Conservation (phyloP, 257 asterid species). For the Jasminum sambac region DNA sequence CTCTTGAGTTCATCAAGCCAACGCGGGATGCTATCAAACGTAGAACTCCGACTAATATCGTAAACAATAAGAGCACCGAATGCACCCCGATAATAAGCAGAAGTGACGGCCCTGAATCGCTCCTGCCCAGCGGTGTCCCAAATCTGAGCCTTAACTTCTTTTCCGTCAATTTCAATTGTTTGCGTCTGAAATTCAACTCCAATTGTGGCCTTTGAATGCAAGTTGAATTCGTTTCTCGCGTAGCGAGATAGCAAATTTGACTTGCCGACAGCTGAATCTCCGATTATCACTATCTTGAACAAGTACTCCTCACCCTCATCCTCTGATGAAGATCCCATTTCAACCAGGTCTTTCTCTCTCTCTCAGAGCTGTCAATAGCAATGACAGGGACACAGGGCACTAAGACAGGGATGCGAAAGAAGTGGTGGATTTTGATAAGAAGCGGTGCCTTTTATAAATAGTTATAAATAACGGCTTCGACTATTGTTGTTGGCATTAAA, state of each 20-base stretch:
- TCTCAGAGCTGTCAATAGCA: not conserved
- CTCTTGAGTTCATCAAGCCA: slow-evolving; percentile 77
- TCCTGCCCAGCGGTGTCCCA: slow-evolving; percentile 87
- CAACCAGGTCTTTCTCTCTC: not conserved
- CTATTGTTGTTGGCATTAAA: not conserved
- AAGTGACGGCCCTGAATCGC: slow-evolving; percentile 76
- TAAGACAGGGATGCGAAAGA: not conserved
- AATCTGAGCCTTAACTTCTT: slow-evolving; percentile 81
- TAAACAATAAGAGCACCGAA: slow-evolving; percentile 72
- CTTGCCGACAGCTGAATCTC: slow-evolving; percentile 74
- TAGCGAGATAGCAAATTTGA: slow-evolving; percentile 66
- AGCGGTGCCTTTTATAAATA: not conserved
- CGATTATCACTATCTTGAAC: slow-evolving; percentile 69
- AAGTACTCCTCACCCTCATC: slow-evolving; percentile 74
- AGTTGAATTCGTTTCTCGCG: slow-evolving; percentile 68
- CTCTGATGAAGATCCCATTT: slow-evolving; percentile 57
- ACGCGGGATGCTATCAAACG: slow-evolving; percentile 71
- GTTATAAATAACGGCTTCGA: not conserved
- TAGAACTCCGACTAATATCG: slow-evolving; percentile 54
- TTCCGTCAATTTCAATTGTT: slow-evolving; percentile 64
- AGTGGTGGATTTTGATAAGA: not conserved
- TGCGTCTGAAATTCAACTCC: slow-evolving; percentile 80
- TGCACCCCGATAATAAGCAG: slow-evolving; percentile 82
- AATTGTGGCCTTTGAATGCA: slow-evolving; percentile 65
- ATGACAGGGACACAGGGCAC: not conserved